Conservation (phyloP, 1,139 yeast species). For the Pichia sp. region DNA sequence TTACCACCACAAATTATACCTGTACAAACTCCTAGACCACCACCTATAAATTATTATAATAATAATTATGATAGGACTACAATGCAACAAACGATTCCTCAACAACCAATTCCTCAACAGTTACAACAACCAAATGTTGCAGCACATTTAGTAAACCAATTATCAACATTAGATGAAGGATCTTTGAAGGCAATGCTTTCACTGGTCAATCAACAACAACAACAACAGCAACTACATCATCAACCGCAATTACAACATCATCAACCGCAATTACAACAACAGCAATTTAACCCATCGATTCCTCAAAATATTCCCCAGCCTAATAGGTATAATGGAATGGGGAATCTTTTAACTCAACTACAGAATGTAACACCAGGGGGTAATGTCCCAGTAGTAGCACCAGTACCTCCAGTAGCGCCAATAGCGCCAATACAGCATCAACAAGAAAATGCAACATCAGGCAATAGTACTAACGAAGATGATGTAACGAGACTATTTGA, state of each 20-base stretch:
- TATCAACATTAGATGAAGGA: conserved; percentile 22
- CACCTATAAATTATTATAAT: not conserved
- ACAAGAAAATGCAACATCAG: no score
- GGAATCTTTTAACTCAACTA: not conserved
- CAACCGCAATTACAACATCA: conserved; percentile 11
- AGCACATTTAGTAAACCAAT: conserved; percentile 28
- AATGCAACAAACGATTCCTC: not conserved
- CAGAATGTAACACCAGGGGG: conserved; percentile 6
- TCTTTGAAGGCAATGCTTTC: conserved; percentile 15
- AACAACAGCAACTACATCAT: conserved; percentile 17
- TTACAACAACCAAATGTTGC: conserved; percentile 23
- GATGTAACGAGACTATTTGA: conserved; percentile 28
- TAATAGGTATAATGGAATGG: no score
- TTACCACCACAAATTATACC: conserved; percentile 12
- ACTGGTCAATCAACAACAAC: conserved; percentile 16
- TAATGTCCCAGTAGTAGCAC: not conserved
- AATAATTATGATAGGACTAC: not conserved
- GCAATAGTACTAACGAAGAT: conserved; percentile 9
- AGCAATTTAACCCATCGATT: not conserved
- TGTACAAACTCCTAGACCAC: not conserved
- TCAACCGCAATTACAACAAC: conserved; percentile 18
- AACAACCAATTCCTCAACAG: conserved; percentile 4
- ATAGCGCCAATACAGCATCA: conserved; percentile 3
- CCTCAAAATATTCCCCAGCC: conserved; percentile 8
- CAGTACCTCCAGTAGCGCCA: not conserved